Conservation (phyloP, 2,329 filamentous ascomycete species). For the Penicillium sp. region DNA sequence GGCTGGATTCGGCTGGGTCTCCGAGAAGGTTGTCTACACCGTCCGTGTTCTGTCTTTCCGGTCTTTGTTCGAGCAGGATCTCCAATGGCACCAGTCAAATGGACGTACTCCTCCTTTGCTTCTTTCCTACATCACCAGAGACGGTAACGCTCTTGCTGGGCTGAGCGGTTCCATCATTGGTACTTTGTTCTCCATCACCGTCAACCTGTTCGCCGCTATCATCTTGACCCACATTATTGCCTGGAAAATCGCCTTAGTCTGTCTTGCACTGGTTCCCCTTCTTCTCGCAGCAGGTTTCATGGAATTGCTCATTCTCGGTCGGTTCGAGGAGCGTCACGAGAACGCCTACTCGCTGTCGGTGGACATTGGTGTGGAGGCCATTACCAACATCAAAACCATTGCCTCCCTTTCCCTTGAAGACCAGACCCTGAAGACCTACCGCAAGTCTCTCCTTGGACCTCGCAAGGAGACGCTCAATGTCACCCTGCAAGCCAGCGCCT, state of each 20-base stretch:
- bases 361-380: slow-evolving; percentile 53
- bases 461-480: slow-evolving; percentile 51
- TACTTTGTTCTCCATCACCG: slow-evolving; percentile 64
- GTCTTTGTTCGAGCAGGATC: slow-evolving; percentile 64
- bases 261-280: slow-evolving; percentile 66
- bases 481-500: slow-evolving; percentile 48
- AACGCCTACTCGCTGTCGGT: slow-evolving; percentile 53
- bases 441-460: slow-evolving; percentile 47
- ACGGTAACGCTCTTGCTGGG: slow-evolving; percentile 65
- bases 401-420: slow-evolving; percentile 54
- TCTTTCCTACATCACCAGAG: slow-evolving; percentile 67
- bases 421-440: slow-evolving; percentile 48
- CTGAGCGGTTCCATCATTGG: slow-evolving; percentile 71
- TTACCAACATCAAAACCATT: slow-evolving; percentile 54
- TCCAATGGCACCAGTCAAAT: slow-evolving; percentile 70
- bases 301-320: slow-evolving; percentile 62
- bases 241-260: slow-evolving; percentile 75
- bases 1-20: slow-evolving; percentile 57
- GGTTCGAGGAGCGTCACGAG: slow-evolving; percentile 56
- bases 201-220: slow-evolving; percentile 68
- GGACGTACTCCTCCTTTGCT: slow-evolving; percentile 62
- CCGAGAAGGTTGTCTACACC: slow-evolving; percentile 65
- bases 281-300: slow-evolving; percentile 68
- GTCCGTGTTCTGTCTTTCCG: slow-evolving; percentile 65
- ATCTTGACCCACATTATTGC: slow-evolving; percentile 69